These are phyloP conservation scores for Phylloporus sp. DNA, from an alignment of 768 basidiomycete species.

Conservation along the genomic window DNA sequence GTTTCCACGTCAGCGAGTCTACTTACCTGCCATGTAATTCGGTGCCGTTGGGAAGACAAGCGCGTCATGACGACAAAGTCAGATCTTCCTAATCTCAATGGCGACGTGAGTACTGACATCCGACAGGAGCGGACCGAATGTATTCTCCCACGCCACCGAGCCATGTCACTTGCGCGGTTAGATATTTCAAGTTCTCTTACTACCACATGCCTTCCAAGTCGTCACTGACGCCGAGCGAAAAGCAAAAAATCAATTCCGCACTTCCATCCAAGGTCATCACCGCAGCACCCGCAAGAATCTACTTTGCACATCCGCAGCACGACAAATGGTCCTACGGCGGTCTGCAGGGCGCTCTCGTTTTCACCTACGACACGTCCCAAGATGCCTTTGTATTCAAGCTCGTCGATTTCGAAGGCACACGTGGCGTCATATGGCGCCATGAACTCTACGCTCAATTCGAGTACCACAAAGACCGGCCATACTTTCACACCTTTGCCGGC, in stretches of 20 bases:
- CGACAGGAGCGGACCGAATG: too few relatives aligned
- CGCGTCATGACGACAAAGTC: too few relatives aligned
- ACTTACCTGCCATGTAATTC: too few relatives aligned
- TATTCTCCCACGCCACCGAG: too few relatives aligned
- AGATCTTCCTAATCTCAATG: too few relatives aligned
- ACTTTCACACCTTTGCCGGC: conserved; percentile 88
- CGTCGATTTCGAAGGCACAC: conserved; percentile 78
- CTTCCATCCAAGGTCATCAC: conserved; percentile 68
- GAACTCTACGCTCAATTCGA: conserved; percentile 81
- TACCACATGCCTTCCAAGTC: conserved; percentile 76
- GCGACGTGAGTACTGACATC: too few relatives aligned
- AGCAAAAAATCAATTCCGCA: conserved; percentile 63
- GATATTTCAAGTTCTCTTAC: too few relatives aligned
- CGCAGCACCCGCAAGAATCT: conserved; percentile 83
- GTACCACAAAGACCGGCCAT: conserved; percentile 77
- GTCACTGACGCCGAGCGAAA: conserved; percentile 71
- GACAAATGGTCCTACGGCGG: conserved; percentile 83
- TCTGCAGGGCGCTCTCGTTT: conserved; percentile 77
- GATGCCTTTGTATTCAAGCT: conserved; percentile 64
- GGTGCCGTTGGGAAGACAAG: too few relatives aligned
- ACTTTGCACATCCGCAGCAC: conserved; percentile 80
- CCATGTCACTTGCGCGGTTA: too few relatives aligned
- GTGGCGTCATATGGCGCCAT: conserved; percentile 91
- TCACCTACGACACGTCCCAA: conserved; percentile 56
- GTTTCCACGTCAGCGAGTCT: too few relatives aligned